Base-by-base conservation (phyloP, 2,329 filamentous ascomycete species). In the Penicillium psychrosexuale region DNA sequence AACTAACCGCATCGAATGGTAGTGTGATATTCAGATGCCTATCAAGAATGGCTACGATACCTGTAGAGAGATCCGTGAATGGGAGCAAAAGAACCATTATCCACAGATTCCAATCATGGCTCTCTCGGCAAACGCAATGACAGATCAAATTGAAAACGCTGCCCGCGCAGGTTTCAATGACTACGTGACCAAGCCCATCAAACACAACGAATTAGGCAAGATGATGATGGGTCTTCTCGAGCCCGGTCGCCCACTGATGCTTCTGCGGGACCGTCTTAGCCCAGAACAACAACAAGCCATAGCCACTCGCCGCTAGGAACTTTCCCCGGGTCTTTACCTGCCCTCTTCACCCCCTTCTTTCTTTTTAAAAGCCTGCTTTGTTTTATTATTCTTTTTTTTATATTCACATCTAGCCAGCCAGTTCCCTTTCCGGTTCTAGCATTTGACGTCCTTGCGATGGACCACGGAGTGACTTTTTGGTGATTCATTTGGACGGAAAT, bases 11-110 rank as follows among this genome's bases (percentile, higher is more conserved):
- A 8, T 50, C 3, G 7, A 43, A 37, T 8, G 19, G 27, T 43
- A 77, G 75, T 79, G 77, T 55, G 77, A 79, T 62, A 79, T 79
- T 43, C 77, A 79, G 64, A 79, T 79, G 77, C 77, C 77, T 6
- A 62, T 77, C 52, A 79, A 78, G 62, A 78, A 79, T 47, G 77
- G 77, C 33, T 78, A 79, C 55, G 74, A 79, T 43, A 78, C 76
- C 2, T 78, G 76, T 57, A 70, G 67, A 46, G 77, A 78, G 31
- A 75, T 79, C 59, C 75, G 77, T 46, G 63, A 59, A 30, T 79
- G 77, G 77, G 77, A 79, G 58, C 62, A 69, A 47, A 72, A 69
- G 49, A 77, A 78, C 50, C 72, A 76, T 54, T 77, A 77, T 55
- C 74, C 72, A 31, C 74, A 76, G 56, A 74, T 77, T 47, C 77